Evolutionary conservation across 495 filamentous ascomycete species (phyloP), one percentile per base, ranked within the genome.

Genomic region (Hyaloscypha finlandica): DNA sequence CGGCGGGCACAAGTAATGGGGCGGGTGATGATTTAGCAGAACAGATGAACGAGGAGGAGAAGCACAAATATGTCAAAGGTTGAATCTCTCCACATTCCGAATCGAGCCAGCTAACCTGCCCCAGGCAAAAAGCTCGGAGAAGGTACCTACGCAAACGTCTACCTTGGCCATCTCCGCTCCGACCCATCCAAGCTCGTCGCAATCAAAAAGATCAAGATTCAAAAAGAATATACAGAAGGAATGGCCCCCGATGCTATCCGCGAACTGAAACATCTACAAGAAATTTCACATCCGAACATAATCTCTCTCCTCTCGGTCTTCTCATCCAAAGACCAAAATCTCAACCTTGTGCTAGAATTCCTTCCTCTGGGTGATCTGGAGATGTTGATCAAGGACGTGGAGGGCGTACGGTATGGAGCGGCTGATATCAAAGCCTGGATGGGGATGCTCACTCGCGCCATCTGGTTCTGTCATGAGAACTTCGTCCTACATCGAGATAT

Each of bases 341-440:
- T 98, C 66, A 96, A 95, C 74, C 82, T 98, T 0, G 96, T 98
- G 19, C 84, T 99, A 60, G 96, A 99, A 77, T 97, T 89, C 74
- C 85, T 98, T 2, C 95, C 95, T 2, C 81, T 87, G 2, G 95
- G 95, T 57, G 94, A 98, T 79, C 84, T 99, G 20, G 94, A 98
- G 76, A 89, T 90, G 85, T 86, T 99, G 51, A 97, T 97, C 74
- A 90, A 89, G 71, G 92, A 97, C 75, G 85, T 81, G 22, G 85
- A 92, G 55, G 76, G 78, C 31, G 88, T 97, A 52, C 83, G 86
- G 45, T 93, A 92, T 70, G 85, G 87, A 37, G 80, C 86, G 29
- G 91, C 91, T 12, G 94, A 99, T 76, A 90, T 99, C 73, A 99
- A 99, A 74, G 90, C 94, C 30, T 99, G 96, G 96, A 96, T 97